phyloP scores from a whole-genome alignment of 805 yeast species.

The Ogataea ramenticola region DNA sequence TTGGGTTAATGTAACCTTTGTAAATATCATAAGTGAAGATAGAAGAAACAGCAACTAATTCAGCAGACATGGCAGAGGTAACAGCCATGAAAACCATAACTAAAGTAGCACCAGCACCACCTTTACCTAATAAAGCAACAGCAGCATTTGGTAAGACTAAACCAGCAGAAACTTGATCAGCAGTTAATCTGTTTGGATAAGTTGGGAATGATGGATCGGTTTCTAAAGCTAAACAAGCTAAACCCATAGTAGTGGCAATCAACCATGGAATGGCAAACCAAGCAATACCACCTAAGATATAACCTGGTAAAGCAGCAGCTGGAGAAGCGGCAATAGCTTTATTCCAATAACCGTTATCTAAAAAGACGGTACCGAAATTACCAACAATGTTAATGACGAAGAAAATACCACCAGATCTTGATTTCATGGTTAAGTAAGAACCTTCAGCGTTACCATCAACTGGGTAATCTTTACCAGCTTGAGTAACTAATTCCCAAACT shows the following conservation, averaged over 20 bases:
- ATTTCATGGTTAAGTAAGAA: slow-evolving; percentile 81
- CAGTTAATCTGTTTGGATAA: slow-evolving; percentile 58
- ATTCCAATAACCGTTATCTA: slow-evolving; percentile 85
- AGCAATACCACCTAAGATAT: slow-evolving; percentile 79
- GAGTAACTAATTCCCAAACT: slow-evolving; percentile 68
- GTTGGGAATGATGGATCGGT: slow-evolving; percentile 68
- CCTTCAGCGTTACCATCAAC: slow-evolving; percentile 78
- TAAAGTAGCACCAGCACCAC: slow-evolving; percentile 82
- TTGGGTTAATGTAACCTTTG: slow-evolving; percentile 72
- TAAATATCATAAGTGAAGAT: slow-evolving; percentile 81
- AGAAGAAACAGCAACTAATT: slow-evolving; percentile 81
- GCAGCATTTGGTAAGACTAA: slow-evolving; percentile 75
- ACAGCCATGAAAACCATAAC: slow-evolving; percentile 85
- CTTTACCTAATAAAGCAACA: slow-evolving; percentile 73
- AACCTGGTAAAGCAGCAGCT: slow-evolving; percentile 79
- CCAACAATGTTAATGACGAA: slow-evolving; percentile 85
- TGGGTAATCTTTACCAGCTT: slow-evolving; percentile 54
- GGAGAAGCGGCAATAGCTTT: slow-evolving; percentile 85
- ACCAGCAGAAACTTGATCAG: slow-evolving; percentile 75
- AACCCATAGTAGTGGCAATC: slow-evolving; percentile 77
- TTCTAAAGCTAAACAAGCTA: slow-evolving; percentile 75
- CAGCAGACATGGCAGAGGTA: slow-evolving; percentile 89
- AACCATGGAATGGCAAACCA: slow-evolving; percentile 91
- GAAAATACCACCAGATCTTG: slow-evolving; percentile 82
- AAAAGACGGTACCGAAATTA: slow-evolving; percentile 81